Evolutionary conservation across 352 stramenopile species (phyloP).

Genomic region (Phytophthora cryptogea): DNA sequence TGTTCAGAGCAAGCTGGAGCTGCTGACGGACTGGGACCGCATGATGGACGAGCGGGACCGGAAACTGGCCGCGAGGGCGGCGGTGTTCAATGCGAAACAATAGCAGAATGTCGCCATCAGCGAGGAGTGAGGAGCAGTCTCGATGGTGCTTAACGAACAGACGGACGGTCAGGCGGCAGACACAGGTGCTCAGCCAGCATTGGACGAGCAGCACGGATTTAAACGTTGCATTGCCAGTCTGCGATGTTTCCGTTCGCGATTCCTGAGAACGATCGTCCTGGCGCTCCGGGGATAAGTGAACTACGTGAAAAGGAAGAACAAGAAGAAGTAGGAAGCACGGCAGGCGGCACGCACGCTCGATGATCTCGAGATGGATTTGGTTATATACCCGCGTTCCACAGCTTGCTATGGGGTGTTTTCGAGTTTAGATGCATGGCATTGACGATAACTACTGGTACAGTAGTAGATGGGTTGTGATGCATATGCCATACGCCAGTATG

Average conservation of each 20-base stretch:
- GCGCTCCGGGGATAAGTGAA: conserved; percentile 16
- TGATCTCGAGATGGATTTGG: conserved; percentile 36
- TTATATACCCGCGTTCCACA: conserved; percentile 37
- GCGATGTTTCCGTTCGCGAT: not conserved
- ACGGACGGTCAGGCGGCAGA: not conserved
- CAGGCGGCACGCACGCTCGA: conserved; percentile 29
- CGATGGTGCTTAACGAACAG: conserved; percentile 5
- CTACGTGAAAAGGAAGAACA: conserved; percentile 11
- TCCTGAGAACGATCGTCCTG: conserved; percentile 2
- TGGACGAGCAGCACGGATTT: not conserved
- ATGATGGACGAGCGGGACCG: conserved; percentile 84
- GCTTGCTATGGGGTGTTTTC: conserved; percentile 11
- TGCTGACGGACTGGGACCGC: conserved; percentile 81
- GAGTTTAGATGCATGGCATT: not conserved
- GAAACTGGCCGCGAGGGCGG: conserved; percentile 53
- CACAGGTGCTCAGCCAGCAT: not conserved
- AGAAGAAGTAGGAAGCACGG: conserved; percentile 13
- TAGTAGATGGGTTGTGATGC: too few species aligned
- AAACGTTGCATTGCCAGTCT: not conserved
- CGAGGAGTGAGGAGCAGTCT: conserved; percentile 4
- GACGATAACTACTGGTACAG: not conserved
- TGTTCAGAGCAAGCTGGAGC: conserved; percentile 71
- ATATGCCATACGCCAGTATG: too few species aligned
- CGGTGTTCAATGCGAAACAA: conserved; percentile 38
- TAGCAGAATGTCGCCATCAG: conserved; percentile 19